Evolutionary conservation across 768 basidiomycete species (phyloP).

Genomic region (Leccinum arenicola): DNA sequence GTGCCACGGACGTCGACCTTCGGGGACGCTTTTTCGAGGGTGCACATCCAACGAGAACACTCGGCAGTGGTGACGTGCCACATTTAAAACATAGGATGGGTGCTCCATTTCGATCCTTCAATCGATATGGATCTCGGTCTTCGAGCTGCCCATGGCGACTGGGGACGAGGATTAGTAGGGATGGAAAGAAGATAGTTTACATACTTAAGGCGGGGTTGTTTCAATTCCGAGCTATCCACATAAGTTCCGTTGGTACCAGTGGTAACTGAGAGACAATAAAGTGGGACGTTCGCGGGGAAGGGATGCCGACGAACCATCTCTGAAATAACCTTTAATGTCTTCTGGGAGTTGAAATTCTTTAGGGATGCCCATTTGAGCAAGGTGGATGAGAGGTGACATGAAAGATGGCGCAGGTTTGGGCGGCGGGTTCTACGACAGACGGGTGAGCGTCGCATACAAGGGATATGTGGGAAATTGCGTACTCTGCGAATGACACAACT

Average conservation of each 20-base stretch:
- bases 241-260: conserved; percentile 81
- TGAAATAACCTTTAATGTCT: conserved; percentile 79
- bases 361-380: conserved; percentile 67
- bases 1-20: conserved; percentile 39
- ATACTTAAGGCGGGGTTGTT: conserved; percentile 80
- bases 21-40: conserved; percentile 56
- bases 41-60: conserved; percentile 46
- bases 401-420: conserved; percentile 67
- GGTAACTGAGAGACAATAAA: conserved; percentile 51
- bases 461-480: conserved; percentile 19
- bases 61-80: conserved; percentile 72
- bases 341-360: conserved; percentile 84
- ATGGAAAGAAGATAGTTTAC: conserved; percentile 30
- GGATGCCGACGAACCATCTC: conserved; percentile 62
- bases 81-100: conserved; percentile 92
- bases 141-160: conserved; percentile 88
- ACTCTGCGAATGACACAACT: conserved; percentile 68
- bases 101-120: conserved; percentile 80
- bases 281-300: conserved; percentile 11
- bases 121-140: conserved; percentile 83
- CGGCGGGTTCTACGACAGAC: conserved; percentile 50
- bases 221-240: conserved; percentile 73
- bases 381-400: conserved; percentile 68
- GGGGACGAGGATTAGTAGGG: conserved; percentile 4
- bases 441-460: conserved; percentile 13